Conservation (phyloP, 192 early-diverging fungal species). For the Coemansia biformis region DNA sequence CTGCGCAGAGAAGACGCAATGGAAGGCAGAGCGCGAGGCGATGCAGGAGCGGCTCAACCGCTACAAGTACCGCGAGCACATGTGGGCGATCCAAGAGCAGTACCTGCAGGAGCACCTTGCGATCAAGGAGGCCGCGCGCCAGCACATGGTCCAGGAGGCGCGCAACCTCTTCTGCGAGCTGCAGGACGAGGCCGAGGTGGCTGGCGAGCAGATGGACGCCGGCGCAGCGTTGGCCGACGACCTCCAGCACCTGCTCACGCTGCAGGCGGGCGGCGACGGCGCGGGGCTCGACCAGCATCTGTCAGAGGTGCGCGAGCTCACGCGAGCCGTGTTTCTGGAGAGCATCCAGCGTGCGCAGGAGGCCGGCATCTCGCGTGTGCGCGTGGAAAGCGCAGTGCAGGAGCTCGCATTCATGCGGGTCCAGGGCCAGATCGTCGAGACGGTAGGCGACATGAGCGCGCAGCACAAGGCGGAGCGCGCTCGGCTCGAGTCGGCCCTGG, state of each 20-base stretch:
- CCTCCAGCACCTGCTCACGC: slow-evolving; percentile 10
- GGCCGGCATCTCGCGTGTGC: slow-evolving; percentile 5
- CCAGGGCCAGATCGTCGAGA: slow-evolving; percentile 44
- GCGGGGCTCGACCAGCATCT: slow-evolving; percentile 6
- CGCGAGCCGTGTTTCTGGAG: slow-evolving; percentile 17
- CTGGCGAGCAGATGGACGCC: slow-evolving; percentile 16
- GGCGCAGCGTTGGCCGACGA: slow-evolving; percentile 20
- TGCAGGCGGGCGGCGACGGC: background rate
- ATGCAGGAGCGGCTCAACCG: slow-evolving; percentile 27
- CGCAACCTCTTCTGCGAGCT: slow-evolving; percentile 32
- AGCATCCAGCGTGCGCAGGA: slow-evolving; percentile 17
- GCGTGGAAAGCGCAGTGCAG: slow-evolving; percentile 9
- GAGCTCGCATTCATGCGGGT: slow-evolving; percentile 30
- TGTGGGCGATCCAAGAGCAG: slow-evolving; percentile 19
- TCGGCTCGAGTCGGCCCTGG: slow-evolving; percentile 13
- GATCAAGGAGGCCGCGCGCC: slow-evolving; percentile 31
- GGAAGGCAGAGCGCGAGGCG: slow-evolving; percentile 19
- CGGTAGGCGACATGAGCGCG: slow-evolving; percentile 29
- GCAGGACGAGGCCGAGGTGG: slow-evolving; percentile 20
- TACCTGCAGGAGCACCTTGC: slow-evolving; percentile 12
- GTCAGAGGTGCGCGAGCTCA: slow-evolving; percentile 5
- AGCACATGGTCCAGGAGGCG: slow-evolving; percentile 42
- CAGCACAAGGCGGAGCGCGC: slow-evolving; percentile 25
- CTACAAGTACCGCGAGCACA: slow-evolving; percentile 20
- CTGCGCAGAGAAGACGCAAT: slow-evolving; percentile 23